Conservation (phyloP, 2,329 filamentous ascomycete species). For the Cordyceps cateniannulata region DNA sequence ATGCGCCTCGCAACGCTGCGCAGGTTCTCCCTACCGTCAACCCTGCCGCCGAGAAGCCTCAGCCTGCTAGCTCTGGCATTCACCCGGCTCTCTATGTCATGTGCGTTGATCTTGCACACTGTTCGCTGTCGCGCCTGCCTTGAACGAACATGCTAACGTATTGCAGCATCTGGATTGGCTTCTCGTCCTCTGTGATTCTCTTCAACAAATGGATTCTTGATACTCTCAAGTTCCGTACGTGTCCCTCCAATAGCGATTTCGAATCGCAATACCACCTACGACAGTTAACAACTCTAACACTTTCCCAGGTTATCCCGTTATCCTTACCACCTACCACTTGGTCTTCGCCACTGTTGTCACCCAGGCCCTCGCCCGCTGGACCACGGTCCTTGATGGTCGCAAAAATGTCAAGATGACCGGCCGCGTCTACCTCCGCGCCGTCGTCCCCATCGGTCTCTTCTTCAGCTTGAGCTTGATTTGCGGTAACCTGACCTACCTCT, state of each 20-base stretch:
- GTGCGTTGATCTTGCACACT: constrained; percentile 34
- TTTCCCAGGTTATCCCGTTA: constrained; percentile 57
- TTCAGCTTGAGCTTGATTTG: constrained; percentile 96
- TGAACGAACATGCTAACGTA: neutral
- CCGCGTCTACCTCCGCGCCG: constrained; percentile 84
- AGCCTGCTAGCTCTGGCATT: constrained; percentile 56
- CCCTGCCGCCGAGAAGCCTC: constrained; percentile 64
- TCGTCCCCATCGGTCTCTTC: constrained; percentile 90
- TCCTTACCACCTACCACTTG: constrained; percentile 95
- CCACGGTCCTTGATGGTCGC: constrained; percentile 81
- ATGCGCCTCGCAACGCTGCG: constrained; percentile 36
- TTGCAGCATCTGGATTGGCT: constrained; percentile 76
- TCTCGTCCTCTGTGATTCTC: constrained; percentile 91
- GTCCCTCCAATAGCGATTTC: too few relatives aligned
- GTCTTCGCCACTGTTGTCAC: constrained; percentile 91
- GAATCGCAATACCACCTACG: constrained; percentile 71
- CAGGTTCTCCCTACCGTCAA: constrained; percentile 75
- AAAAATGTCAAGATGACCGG: constrained; percentile 98
- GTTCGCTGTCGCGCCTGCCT: constrained; percentile 14
- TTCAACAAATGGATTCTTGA: constrained; percentile 99
- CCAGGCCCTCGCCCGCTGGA: constrained; percentile 85
- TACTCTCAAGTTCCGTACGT: constrained; percentile 65
- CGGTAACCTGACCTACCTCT: constrained; percentile 91
- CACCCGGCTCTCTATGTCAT: constrained; percentile 83
- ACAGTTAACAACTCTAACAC: constrained; percentile 57